Evolutionary conservation across 1,139 yeast species (phyloP).

Genomic region (Magnusiomyces tetraspermus): DNA sequence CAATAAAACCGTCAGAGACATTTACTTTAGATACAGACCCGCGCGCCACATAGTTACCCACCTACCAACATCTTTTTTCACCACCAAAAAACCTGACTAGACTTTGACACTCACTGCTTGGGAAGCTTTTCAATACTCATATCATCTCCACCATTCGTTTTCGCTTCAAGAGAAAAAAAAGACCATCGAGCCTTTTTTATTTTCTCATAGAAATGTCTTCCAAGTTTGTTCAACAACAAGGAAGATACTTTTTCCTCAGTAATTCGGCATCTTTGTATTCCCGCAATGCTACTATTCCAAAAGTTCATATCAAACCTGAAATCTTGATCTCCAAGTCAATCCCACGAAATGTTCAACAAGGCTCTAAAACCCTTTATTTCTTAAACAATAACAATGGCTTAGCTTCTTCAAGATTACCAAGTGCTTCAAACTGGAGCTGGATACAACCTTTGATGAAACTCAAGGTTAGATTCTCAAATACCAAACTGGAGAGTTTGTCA

Average conservation of each 20-base stretch:
- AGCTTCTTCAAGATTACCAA: background rate
- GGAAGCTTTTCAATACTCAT: no score
- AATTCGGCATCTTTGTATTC: constrained; percentile 6
- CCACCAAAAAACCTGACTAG: no score
- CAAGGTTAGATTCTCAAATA: background rate
- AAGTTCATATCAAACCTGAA: no score
- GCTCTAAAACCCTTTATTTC: background rate
- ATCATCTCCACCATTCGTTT: no score
- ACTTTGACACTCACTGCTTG: no score
- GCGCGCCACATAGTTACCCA: no score
- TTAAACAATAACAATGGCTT: background rate
- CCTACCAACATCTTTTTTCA: no score
- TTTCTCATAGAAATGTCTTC: constrained; percentile 2
- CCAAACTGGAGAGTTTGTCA: background rate
- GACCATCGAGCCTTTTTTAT: no score
- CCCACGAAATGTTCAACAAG: background rate
- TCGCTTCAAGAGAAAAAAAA: no score
- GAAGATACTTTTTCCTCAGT: constrained; percentile 12
- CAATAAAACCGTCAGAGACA: no score
- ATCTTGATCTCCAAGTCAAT: constrained; percentile 2
- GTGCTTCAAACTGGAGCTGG: background rate
- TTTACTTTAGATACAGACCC: no score
- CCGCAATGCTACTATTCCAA: background rate
- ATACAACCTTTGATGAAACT: background rate
- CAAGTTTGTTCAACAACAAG: constrained; percentile 10